Evolutionary conservation across 208 protist genomes (phyloP).

Genomic region (Herpetomonas samuelpessoai): DNA sequence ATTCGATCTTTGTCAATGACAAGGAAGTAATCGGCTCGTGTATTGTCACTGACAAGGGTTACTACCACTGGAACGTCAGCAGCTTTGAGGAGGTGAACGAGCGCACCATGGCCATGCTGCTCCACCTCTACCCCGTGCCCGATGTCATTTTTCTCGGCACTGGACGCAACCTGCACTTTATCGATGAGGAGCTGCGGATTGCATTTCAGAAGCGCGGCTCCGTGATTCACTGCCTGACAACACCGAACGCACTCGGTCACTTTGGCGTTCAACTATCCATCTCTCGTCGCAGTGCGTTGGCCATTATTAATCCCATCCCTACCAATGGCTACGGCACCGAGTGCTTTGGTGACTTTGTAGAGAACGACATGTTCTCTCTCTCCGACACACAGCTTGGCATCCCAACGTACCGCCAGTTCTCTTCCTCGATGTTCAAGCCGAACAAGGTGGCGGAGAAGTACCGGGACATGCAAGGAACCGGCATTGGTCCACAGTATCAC

Average conservation of each 20-base stretch:
- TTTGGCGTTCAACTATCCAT: slow-evolving; percentile 84
- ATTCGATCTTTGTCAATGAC: slow-evolving; percentile 88
- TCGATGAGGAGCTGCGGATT: slow-evolving; percentile 85
- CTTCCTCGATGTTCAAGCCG: slow-evolving; percentile 53
- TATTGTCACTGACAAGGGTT: slow-evolving; percentile 84
- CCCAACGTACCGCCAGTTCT: slow-evolving; percentile 76
- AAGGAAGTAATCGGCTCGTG: slow-evolving; percentile 90
- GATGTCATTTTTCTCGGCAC: slow-evolving; percentile 88
- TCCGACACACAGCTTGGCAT: slow-evolving; percentile 84
- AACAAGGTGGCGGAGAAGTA: slow-evolving; percentile 89
- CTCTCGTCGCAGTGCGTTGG: slow-evolving; percentile 71
- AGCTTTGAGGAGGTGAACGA: slow-evolving; percentile 89
- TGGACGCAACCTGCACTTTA: slow-evolving; percentile 82
- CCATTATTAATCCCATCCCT: slow-evolving; percentile 84
- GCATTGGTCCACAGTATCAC: slow-evolving; percentile 82
- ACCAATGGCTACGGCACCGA: slow-evolving; percentile 87
- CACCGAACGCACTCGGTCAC: slow-evolving; percentile 77
- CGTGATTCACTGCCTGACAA: slow-evolving; percentile 85
- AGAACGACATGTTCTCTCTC: slow-evolving; percentile 88
- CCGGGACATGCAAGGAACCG: slow-evolving; percentile 81
- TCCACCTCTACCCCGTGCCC: slow-evolving; percentile 86
- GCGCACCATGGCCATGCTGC: slow-evolving; percentile 73
- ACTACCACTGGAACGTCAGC: slow-evolving; percentile 89
- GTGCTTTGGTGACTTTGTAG: slow-evolving; percentile 89
- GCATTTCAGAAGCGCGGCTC: slow-evolving; percentile 86